Evolutionary conservation across 805 yeast species (phyloP).

Genomic region (Candida rishiriensis): DNA sequence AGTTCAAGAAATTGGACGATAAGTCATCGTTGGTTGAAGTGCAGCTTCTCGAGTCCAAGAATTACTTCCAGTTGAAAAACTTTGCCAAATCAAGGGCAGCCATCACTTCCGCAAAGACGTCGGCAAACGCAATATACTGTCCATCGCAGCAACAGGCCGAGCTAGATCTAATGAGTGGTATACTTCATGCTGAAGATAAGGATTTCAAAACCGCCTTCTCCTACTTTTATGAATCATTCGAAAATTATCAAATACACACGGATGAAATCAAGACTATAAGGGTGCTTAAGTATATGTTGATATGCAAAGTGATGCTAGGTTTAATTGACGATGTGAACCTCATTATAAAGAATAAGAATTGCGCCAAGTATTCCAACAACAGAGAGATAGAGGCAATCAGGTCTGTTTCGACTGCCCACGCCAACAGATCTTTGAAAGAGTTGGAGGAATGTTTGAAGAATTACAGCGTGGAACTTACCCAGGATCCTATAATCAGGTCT

Average conservation of each 20-base stretch:
- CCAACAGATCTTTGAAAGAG: constrained; percentile 84
- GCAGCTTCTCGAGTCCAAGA: constrained; percentile 84
- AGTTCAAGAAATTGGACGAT: constrained; percentile 92
- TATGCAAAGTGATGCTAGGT: constrained; percentile 91
- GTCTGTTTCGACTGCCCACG: constrained; percentile 84
- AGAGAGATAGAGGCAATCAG: constrained; percentile 94
- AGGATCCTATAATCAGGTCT: constrained; percentile 83
- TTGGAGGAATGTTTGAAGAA: constrained; percentile 78
- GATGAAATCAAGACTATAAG: constrained; percentile 44
- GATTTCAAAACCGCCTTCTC: constrained; percentile 96
- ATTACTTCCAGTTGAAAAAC: constrained; percentile 87
- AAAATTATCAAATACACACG: constrained; percentile 62
- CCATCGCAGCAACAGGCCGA: constrained; percentile 94
- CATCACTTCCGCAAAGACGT: constrained; percentile 89
- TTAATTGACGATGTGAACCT: constrained; percentile 79
- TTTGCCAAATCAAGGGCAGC: constrained; percentile 89
- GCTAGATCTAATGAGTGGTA: constrained; percentile 91
- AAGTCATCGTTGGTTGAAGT: constrained; percentile 94
- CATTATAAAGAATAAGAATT: constrained; percentile 65
- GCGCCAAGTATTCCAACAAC: constrained; percentile 43
- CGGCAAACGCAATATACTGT: constrained; percentile 95
- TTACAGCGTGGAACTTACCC: constrained; percentile 70
- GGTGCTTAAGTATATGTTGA: constrained; percentile 86
- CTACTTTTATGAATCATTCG: constrained; percentile 92
- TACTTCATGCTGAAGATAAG: constrained; percentile 92